phyloP scores from a whole-genome alignment of 345 rosid species.

The Aquilaria malaccensis region DNA sequence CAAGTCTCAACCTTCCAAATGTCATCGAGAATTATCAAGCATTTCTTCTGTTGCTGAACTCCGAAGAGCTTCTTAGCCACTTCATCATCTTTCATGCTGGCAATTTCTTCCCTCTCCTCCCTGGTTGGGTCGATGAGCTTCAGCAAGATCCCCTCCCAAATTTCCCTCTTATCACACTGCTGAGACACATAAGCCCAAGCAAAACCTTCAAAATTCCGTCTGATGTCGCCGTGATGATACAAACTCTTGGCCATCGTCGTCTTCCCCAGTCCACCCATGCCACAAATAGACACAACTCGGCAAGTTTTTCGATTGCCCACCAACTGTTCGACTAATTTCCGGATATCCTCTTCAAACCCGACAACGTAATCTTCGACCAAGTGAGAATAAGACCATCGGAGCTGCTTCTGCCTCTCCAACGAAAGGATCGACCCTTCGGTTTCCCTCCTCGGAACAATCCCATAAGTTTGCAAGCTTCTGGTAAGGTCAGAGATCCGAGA shows the following conservation, averaged over 20 bases:
- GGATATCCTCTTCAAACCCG: constrained; percentile 25
- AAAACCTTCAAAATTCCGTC: constrained; percentile 20
- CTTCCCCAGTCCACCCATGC: constrained; percentile 52
- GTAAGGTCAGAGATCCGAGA: constrained; percentile 24
- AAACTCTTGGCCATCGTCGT: constrained; percentile 40
- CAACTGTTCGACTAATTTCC: constrained; percentile 19
- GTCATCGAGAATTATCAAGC: constrained; percentile 43
- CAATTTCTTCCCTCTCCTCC: constrained; percentile 22
- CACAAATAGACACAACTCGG: constrained; percentile 24
- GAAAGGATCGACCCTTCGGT: constrained; percentile 5
- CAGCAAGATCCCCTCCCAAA: constrained; percentile 29
- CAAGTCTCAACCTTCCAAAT: constrained; percentile 33
- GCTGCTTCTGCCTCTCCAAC: constrained; percentile 18
- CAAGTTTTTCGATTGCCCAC: constrained; percentile 9
- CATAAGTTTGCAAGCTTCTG: constrained; percentile 25
- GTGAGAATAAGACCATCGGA: constrained; percentile 31
- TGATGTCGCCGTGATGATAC: constrained; percentile 19
- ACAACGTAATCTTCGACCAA: constrained; percentile 22
- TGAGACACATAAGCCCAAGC: constrained; percentile 50
- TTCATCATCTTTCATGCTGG: constrained; percentile 27
- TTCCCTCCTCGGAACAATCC: constrained; percentile 19
- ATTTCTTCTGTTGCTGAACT: constrained; percentile 21
- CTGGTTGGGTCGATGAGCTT: constrained; percentile 17
- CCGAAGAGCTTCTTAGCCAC: constrained; percentile 22
- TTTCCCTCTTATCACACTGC: constrained; percentile 21